Evolutionary conservation across 768 basidiomycete species (phyloP).

Genomic region (Trametes coccinea): DNA sequence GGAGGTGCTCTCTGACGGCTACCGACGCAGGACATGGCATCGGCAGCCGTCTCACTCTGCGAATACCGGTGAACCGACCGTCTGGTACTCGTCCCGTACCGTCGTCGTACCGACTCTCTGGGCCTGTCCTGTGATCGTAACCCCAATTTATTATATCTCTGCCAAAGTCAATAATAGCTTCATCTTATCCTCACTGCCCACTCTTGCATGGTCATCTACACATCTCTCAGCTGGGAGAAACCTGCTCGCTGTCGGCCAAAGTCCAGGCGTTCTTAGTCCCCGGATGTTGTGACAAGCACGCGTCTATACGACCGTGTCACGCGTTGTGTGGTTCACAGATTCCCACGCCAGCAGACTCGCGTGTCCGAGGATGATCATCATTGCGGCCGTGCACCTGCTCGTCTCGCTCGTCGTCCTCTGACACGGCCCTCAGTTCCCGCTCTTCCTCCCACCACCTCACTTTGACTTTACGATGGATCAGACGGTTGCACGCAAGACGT

Average conservation of each 20-base stretch:
- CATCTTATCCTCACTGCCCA: neutral
- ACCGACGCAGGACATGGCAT: neutral
- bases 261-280: neutral
- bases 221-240: neutral
- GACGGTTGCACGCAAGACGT: conserved; percentile 62
- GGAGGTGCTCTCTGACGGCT: neutral
- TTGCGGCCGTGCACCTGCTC: conserved; percentile 6
- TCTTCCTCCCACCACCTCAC: conserved; percentile 12
- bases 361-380: conserved; percentile 17
- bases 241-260: too few relatives aligned
- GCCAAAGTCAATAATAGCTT: neutral
- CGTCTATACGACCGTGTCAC: conserved; percentile 5
- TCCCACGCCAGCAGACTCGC: conserved; percentile 14
- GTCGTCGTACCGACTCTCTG: conserved; percentile 8
- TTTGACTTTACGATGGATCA: conserved; percentile 48
- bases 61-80: conserved; percentile 16
- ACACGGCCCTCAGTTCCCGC: neutral
- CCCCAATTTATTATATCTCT: too few relatives aligned
- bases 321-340: conserved; percentile 14
- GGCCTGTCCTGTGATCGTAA: neutral
- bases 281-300: conserved; percentile 8
- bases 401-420: conserved; percentile 1
- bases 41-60: conserved; percentile 16
- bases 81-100: conserved; percentile 11
- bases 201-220: neutral